phyloP scores from a whole-genome alignment of 495 filamentous ascomycete genomes.

The Hypoxylon lienhwacheense region DNA sequence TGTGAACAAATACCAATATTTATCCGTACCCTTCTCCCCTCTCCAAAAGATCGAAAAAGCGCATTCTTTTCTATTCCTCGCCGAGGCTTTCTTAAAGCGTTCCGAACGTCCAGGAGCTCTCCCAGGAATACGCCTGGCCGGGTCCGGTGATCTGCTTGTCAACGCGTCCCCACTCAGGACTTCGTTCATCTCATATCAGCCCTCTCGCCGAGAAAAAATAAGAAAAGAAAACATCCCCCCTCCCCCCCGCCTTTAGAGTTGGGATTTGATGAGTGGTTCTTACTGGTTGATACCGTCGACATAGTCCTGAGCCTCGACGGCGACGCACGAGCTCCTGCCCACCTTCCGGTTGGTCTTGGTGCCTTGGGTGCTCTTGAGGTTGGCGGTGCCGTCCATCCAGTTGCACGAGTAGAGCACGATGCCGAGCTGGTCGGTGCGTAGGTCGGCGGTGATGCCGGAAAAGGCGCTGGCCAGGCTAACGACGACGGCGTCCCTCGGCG shows the following conservation, averaged over 20 bases:
- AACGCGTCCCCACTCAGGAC: constrained; percentile 68
- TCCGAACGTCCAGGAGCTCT: constrained; percentile 55
- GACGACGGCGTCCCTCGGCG: constrained; percentile 59
- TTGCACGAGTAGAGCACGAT: constrained; percentile 74
- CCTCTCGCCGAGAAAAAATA: not conserved
- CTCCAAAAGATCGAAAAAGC: not conserved
- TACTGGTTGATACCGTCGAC: constrained; percentile 77
- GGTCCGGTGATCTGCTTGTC: constrained; percentile 62
- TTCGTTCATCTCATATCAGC: constrained; percentile 33
- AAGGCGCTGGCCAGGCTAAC: constrained; percentile 59
- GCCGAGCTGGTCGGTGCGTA: constrained; percentile 69
- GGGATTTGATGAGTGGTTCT: constrained; percentile 25
- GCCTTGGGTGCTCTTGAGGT: constrained; percentile 65
- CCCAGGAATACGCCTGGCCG: constrained; percentile 50
- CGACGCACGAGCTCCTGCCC: constrained; percentile 60
- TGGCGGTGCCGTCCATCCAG: constrained; percentile 64
- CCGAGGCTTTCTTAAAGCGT: constrained; percentile 31
- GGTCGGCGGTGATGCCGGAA: constrained; percentile 69
- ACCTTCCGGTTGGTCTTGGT: constrained; percentile 51
- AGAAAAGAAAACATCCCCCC: too few relatives aligned
- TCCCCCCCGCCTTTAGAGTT: too few relatives aligned
- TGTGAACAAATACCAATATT: not conserved
- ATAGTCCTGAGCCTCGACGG: constrained; percentile 68
- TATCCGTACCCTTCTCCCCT: not conserved
- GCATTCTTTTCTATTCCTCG: not conserved